phyloP scores from a whole-genome alignment of 2,329 filamentous ascomycete species.

The Curvularia spicifera region DNA sequence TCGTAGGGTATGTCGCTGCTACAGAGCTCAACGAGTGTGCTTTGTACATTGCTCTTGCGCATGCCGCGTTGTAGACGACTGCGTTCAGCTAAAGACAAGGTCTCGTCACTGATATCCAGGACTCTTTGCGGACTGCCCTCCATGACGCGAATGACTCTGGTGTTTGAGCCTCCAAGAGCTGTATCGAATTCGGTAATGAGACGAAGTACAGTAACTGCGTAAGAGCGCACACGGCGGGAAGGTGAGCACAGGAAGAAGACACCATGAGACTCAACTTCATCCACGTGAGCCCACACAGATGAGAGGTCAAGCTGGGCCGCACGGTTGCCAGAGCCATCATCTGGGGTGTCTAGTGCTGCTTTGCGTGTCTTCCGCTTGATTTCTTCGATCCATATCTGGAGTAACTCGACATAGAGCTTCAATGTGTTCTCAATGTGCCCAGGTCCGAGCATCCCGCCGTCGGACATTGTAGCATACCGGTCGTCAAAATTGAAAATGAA shows the following conservation, averaged over 20 bases:
- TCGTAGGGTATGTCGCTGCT: slow-evolving; percentile 96
- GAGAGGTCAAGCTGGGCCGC: slow-evolving; percentile 83
- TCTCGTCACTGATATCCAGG: slow-evolving; percentile 90
- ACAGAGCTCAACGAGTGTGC: slow-evolving; percentile 89
- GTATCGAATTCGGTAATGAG: slow-evolving; percentile 93
- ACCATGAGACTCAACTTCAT: slow-evolving; percentile 95
- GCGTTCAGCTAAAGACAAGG: slow-evolving; percentile 87
- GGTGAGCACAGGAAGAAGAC: slow-evolving; percentile 98
- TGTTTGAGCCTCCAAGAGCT: slow-evolving; percentile 80
- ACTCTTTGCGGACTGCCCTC: slow-evolving; percentile 88
- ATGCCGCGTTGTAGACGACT: slow-evolving; percentile 91
- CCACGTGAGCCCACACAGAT: slow-evolving; percentile 88
- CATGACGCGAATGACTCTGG: slow-evolving; percentile 87
- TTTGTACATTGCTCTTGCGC: slow-evolving; percentile 80
- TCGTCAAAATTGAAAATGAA: slow-evolving; percentile 99
- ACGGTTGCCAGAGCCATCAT: slow-evolving; percentile 73
- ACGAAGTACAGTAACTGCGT: slow-evolving; percentile 89
- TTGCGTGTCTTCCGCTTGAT: slow-evolving; percentile 86
- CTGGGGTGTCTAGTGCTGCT: slow-evolving; percentile 65
- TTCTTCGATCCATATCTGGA: slow-evolving; percentile 98
- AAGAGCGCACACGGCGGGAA: slow-evolving; percentile 84
- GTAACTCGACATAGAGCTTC: slow-evolving; percentile 87
- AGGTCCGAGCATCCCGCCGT: slow-evolving; percentile 92
- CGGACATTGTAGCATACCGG: slow-evolving; percentile 95
- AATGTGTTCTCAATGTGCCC: slow-evolving; percentile 95